phyloP scores from a whole-genome alignment of 108 stramenopile genomes.

The Skeletonema tropicum region DNA sequence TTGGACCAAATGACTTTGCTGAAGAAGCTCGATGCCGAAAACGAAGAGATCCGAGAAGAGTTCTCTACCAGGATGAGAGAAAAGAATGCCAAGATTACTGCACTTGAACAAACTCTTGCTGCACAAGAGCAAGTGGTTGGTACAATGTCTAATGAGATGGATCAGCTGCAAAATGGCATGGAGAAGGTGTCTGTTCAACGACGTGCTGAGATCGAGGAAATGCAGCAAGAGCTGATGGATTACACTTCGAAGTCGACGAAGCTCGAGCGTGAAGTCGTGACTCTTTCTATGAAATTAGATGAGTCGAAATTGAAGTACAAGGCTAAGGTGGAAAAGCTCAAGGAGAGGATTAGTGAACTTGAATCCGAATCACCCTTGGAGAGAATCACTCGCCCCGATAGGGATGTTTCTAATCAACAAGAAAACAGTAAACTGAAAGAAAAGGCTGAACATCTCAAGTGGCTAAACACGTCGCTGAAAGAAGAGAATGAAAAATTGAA shows the following conservation, averaged over 20 bases:
- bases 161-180: constrained; percentile 85
- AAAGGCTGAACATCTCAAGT: constrained; percentile 70
- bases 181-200: constrained; percentile 60
- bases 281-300: constrained; percentile 72
- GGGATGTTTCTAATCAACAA: constrained; percentile 32
- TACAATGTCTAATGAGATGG: constrained; percentile 83
- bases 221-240: constrained; percentile 83
- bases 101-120: constrained; percentile 76
- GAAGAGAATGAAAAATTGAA: constrained; percentile 78
- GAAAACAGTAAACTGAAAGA: constrained; percentile 60
- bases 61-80: constrained; percentile 59
- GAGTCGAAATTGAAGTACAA: constrained; percentile 67
- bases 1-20: constrained; percentile 52
- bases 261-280: constrained; percentile 71
- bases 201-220: constrained; percentile 85
- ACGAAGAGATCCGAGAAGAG: constrained; percentile 57
- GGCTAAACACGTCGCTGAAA: constrained; percentile 66
- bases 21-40: constrained; percentile 56
- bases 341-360: constrained; percentile 52
- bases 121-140: constrained; percentile 83
- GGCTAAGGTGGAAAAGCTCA: constrained; percentile 69
- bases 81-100: constrained; percentile 73
- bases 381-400: constrained; percentile 28
- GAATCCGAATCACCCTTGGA: constrained; percentile 55
- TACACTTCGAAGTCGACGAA: constrained; percentile 52